A percentile compares a stretch with the other conserved stretches of the same genome.
phyloP scores from a whole-genome alignment of 331 rosid species.

The Quercus lobata region DNA sequence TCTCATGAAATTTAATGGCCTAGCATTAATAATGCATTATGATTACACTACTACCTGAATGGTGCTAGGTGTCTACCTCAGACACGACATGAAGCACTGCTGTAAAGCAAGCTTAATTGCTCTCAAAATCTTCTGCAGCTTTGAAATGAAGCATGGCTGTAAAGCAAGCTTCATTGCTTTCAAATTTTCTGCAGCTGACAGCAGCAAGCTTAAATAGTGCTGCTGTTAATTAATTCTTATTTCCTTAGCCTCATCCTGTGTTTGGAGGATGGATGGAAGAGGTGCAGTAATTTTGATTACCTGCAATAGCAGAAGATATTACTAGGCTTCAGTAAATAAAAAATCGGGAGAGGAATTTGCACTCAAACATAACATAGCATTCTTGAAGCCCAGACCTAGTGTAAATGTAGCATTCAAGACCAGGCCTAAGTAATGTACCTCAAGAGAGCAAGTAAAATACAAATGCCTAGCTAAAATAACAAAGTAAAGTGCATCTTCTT shows the following conservation, averaged over 20 bases:
- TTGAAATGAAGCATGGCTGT: not conserved
- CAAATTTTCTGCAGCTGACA: not conserved
- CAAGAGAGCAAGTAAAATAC: not conserved
- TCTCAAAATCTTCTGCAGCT: not conserved
- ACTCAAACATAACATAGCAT: not conserved
- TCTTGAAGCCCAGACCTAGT: too few species aligned
- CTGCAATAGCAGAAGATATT: conserved; percentile 34
- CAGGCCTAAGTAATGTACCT: not conserved
- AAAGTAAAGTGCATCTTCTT: not conserved
- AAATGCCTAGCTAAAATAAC: not conserved
- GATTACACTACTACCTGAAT: not conserved
- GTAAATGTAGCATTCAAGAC: too few species aligned
- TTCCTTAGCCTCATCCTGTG: conserved; percentile 25
- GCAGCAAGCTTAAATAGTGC: not conserved
- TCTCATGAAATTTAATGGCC: not conserved
- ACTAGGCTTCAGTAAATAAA: too few species aligned
- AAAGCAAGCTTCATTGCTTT: not conserved
- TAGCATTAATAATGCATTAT: not conserved
- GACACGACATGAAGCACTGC: not conserved
- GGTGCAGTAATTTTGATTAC: conserved; percentile 58
- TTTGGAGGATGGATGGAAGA: conserved; percentile 50
- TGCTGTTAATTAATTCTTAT: not conserved
- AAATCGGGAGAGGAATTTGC: too few species aligned
- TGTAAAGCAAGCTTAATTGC: not conserved
- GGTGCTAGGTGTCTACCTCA: not conserved